Conservation (phyloP, 2,329 filamentous ascomycete genomes). For the Pseudofabraea citricarpa region DNA sequence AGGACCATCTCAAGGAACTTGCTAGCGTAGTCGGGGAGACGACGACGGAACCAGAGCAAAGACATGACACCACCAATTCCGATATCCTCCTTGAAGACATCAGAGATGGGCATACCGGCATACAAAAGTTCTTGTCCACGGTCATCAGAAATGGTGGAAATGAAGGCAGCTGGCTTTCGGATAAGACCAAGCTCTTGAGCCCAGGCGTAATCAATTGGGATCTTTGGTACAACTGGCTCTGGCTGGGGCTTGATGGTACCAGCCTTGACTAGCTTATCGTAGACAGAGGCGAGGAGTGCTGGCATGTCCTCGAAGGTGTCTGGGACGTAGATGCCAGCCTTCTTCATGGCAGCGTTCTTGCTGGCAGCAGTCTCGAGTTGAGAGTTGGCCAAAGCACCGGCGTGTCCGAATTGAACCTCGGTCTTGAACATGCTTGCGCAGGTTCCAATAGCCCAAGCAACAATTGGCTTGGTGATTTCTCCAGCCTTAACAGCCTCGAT, state of each 20-base stretch:
- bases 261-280: slow-evolving; percentile 79
- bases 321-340: slow-evolving; percentile 90
- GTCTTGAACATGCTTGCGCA: slow-evolving; percentile 99
- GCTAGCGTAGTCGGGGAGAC: slow-evolving; percentile 91
- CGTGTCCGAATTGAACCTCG: slow-evolving; percentile 98
- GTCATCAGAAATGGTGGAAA: slow-evolving; percentile 99
- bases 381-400: slow-evolving; percentile 97
- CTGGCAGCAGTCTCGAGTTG: slow-evolving; percentile 93
- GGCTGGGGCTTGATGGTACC: slow-evolving; percentile 80
- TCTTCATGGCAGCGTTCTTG: slow-evolving; percentile 97
- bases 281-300: slow-evolving; percentile 68
- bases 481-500: slow-evolving; percentile 96
- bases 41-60: slow-evolving; percentile 97
- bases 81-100: slow-evolving; percentile 98
- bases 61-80: slow-evolving; percentile 99
- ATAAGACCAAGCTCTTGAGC: slow-evolving; percentile 98
- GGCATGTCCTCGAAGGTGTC: slow-evolving; percentile 97
- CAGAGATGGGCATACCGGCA: slow-evolving; percentile 99
- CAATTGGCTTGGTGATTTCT: slow-evolving; percentile 94
- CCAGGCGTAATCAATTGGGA: slow-evolving; percentile 99
- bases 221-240: slow-evolving; percentile 95
- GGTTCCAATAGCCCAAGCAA: slow-evolving; percentile 98
- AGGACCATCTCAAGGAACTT: slow-evolving; percentile 99
- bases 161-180: slow-evolving; percentile 99
- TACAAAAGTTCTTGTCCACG: slow-evolving; percentile 99